Evolutionary conservation across 2,329 filamentous ascomycete species (phyloP).

Genomic region (Colletotrichum sp.): DNA sequence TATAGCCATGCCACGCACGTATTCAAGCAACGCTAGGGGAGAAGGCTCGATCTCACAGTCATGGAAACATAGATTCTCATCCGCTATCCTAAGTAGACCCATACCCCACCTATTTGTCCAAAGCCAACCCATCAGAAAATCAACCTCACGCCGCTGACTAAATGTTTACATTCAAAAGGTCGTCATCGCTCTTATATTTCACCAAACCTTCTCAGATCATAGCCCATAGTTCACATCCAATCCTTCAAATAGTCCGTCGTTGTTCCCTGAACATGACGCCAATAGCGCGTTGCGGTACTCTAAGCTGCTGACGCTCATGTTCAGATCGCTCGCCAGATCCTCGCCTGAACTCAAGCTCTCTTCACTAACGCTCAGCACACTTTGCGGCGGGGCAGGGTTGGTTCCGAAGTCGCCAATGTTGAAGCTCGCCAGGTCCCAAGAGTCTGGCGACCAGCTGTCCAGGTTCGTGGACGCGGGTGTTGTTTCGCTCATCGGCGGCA

Average conservation of each 20-base stretch:
- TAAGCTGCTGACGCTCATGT: constrained; percentile 36
- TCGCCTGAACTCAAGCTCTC: constrained; percentile 63
- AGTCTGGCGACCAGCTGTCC: constrained; percentile 60
- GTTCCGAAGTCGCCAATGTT: constrained; percentile 53
- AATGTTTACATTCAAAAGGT: not conserved
- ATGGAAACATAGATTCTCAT: not conserved
- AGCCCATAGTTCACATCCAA: constrained; percentile 45
- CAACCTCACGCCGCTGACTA: not conserved
- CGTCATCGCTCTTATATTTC: not conserved
- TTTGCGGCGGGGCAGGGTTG: constrained; percentile 51
- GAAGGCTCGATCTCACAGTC: not conserved
- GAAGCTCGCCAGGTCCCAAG: constrained; percentile 59
- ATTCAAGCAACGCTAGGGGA: not conserved
- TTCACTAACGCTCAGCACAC: constrained; percentile 61
- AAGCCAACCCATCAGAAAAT: not conserved
- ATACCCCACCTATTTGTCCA: not conserved
- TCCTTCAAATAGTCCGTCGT: constrained; percentile 37
- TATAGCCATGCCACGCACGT: fast-evolving
- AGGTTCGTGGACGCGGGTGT: constrained; percentile 40
- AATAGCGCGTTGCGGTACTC: constrained; percentile 37
- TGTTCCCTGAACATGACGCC: constrained; percentile 19
- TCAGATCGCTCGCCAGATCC: constrained; percentile 38
- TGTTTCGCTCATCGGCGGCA: constrained; percentile 50
- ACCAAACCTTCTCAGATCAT: constrained; percentile 26
- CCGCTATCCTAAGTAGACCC: not conserved